These are phyloP conservation scores for Trichoderma afroharzianum DNA, from an alignment of 2,329 filamentous ascomycete genomes.

Conservation along the genomic window DNA sequence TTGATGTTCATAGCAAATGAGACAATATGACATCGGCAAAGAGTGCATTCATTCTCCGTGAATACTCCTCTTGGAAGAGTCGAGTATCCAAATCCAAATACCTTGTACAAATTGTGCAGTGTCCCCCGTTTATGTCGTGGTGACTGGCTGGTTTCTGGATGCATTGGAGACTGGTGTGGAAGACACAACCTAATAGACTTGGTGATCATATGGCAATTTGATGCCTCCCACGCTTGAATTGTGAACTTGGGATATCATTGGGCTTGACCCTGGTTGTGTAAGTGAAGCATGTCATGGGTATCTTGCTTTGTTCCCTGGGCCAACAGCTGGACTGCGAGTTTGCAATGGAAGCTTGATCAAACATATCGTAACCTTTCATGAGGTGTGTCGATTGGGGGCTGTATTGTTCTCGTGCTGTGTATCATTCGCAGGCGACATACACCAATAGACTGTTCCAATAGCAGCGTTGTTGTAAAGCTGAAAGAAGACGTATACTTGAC, in stretches of 20 bases:
- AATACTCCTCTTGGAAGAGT: background rate
- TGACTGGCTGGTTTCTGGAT: background rate
- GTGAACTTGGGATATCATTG: background rate
- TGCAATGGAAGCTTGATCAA: background rate
- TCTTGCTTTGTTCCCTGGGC: background rate
- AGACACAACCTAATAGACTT: background rate
- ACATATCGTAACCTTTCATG: background rate
- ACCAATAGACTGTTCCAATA: background rate
- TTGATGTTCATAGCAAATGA: conserved; percentile 40
- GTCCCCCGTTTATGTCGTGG: background rate
- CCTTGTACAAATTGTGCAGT: background rate
- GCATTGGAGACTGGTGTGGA: background rate
- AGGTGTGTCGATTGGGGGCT: background rate
- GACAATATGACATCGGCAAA: conserved; percentile 34
- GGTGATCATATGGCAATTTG: background rate
- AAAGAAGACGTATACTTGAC: no score
- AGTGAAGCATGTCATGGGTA: background rate
- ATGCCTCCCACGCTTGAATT: background rate
- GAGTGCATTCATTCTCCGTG: conserved; percentile 4
- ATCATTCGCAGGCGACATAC: background rate
- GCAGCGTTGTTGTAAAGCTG: background rate
- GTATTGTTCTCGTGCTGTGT: background rate
- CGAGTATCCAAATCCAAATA: background rate
- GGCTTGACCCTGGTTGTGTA: background rate
- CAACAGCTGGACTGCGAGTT: background rate